Evolutionary conservation across 805 yeast species (phyloP).

Genomic region (Tetrapisispora taiwanensis): DNA sequence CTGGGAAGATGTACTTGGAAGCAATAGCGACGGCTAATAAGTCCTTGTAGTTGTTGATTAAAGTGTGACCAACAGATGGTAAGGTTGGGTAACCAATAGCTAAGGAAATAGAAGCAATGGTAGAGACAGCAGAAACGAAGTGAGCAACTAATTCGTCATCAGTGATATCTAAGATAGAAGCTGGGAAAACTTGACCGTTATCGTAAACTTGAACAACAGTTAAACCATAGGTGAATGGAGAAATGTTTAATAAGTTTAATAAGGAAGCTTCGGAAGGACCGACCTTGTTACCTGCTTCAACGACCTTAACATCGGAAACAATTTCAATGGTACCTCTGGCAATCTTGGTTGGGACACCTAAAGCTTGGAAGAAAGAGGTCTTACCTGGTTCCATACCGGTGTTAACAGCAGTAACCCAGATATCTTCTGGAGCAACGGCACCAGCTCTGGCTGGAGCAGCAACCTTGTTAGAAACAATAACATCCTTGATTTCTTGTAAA

Average conservation of each 20-base stretch:
- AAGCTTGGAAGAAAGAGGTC: constrained; percentile 99
- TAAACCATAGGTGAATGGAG: constrained; percentile 99
- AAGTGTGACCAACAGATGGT: constrained; percentile 98
- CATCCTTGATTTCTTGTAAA: constrained; percentile 86
- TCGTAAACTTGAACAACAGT: constrained; percentile 94
- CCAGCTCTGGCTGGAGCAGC: constrained; percentile 99
- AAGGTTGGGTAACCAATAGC: constrained; percentile 99
- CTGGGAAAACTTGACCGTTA: constrained; percentile 96
- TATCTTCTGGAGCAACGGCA: constrained; percentile 97
- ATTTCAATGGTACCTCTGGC: constrained; percentile 99
- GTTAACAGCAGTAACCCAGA: constrained; percentile 98
- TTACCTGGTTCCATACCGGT: constrained; percentile 99
- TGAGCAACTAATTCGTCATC: constrained; percentile 90
- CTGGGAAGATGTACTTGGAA: constrained; percentile 98
- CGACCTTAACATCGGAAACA: constrained; percentile 93
- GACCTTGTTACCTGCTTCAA: constrained; percentile 73
- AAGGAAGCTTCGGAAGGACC: constrained; percentile 99
- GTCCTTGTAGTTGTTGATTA: constrained; percentile 99
- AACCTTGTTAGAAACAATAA: constrained; percentile 82
- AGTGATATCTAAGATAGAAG: constrained; percentile 94
- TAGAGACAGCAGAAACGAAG: constrained; percentile 85
- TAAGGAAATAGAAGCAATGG: constrained; percentile 92
- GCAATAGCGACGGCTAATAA: constrained; percentile 95
- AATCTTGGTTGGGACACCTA: constrained; percentile 99
- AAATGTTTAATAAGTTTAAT: constrained; percentile 98